Evolutionary conservation across 208 protist species (phyloP).

Genomic region (Trypanosoma rangeli): DNA sequence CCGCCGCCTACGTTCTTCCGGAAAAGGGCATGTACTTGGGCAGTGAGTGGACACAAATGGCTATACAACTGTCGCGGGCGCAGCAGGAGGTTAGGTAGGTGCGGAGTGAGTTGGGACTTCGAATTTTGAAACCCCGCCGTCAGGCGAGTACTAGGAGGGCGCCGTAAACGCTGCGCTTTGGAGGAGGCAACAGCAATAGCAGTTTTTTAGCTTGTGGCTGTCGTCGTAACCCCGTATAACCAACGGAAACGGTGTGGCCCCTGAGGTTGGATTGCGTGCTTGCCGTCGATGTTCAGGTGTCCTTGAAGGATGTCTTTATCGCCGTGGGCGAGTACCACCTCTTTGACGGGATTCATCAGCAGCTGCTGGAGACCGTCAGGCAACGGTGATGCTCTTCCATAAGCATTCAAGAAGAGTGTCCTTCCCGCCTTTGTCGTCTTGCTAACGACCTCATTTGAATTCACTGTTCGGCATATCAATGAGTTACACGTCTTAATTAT

Average conservation of each 20-base stretch:
- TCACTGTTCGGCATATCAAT: slow-evolving; percentile 36
- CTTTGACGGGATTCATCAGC: slow-evolving; percentile 39
- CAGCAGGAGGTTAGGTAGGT: slow-evolving; percentile 34
- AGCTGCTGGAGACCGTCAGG: slow-evolving; percentile 42
- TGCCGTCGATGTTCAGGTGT: slow-evolving; percentile 49
- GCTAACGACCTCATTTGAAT: slow-evolving; percentile 43
- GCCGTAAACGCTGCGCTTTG: no score
- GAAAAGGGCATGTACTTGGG: slow-evolving; percentile 13
- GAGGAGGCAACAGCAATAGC: slow-evolving; percentile 18
- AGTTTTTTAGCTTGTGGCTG: slow-evolving; percentile 35
- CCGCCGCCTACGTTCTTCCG: not conserved
- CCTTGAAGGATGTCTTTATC: slow-evolving; percentile 49
- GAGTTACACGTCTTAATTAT: slow-evolving; percentile 65
- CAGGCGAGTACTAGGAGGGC: no score
- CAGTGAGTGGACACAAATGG: not conserved
- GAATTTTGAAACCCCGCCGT: not conserved
- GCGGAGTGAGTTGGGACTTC: slow-evolving; percentile 34
- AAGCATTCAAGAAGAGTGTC: slow-evolving; percentile 1
- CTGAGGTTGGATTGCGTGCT: slow-evolving; percentile 35
- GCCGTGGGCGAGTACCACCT: slow-evolving; percentile 59
- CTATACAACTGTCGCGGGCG: not conserved
- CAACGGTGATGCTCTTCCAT: slow-evolving; percentile 31
- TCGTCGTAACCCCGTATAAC: slow-evolving; percentile 12
- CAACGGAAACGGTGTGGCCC: no score
- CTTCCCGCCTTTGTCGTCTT: slow-evolving; percentile 37